Base-by-base conservation (phyloP, 208 protist genomes). In the Acanthamoeba polyphaga region DNA sequence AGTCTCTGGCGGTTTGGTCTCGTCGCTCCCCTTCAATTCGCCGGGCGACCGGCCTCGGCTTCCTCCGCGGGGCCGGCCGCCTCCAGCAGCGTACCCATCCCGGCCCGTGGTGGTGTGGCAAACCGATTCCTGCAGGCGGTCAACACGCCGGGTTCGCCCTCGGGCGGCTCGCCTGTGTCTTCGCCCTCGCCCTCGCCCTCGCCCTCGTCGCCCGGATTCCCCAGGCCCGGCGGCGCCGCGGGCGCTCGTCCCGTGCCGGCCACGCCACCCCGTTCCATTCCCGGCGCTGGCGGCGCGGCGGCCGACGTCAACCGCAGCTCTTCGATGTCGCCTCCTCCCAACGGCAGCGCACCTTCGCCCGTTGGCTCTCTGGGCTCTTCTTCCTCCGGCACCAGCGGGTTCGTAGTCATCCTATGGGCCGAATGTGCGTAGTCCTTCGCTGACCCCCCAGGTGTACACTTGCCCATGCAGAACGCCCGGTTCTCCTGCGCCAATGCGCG, bases 351-450 rank as follows among this genome's bases (percentile, higher is more conserved):
- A 19, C 76, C 76, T 46, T n/a, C 46, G 6, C 38, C 76, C 12
- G 53, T 68, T 8, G 62, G 62, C 17, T 74, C 80, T 58, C 53
- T 89, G 29, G 51, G n/a, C 80, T 89, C 80, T 58, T 89, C 80
- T 2, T 89, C 80, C 12, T 89, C 80, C 1, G 80, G 80, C 13
- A 89, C 80, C 32, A 53, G 53, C 9, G 80, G 34, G 80, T 89
- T 66, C 80, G 80, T 66, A 12, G 12, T 43, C 34, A 46, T 13
- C 22, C 0, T 46, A 0, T 82, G 12, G 1, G 15, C 17, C 24
- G 19, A 12, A 15, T 74, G 66, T 2, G 10, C 12, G 24, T 10
- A n/a, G 12, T 38, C 17, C 24, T 29, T 22, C 24, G 66, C 32
- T 74, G 66, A 34, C 66, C 32, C 22, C 38, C 46, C 46, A 49